Evolutionary conservation across 1,139 yeast species (phyloP).

Genomic region (Yamadazyma dushanensis): DNA sequence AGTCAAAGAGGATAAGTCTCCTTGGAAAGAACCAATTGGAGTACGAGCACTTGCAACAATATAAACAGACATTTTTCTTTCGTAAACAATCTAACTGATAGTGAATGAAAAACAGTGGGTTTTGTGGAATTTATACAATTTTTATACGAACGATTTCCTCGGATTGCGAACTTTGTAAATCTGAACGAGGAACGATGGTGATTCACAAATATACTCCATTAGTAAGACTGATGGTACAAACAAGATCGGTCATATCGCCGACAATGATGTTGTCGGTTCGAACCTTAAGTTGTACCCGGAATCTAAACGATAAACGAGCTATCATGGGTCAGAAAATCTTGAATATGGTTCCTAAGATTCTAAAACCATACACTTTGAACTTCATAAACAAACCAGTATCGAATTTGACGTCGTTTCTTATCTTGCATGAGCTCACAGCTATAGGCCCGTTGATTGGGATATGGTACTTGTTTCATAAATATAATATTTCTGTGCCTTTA

Average conservation of each 20-base stretch:
- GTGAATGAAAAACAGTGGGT: neutral
- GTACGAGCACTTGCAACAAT: constrained; percentile 92
- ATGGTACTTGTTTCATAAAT: constrained; percentile 73
- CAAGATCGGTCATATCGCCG: neutral
- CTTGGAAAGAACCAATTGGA: constrained; percentile 93
- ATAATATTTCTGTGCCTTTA: constrained; percentile 39
- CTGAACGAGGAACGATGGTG: neutral
- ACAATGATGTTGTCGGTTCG: no score
- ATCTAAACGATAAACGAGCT: constrained; percentile 17
- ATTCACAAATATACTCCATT: neutral
- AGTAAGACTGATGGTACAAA: neutral
- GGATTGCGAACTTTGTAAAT: constrained; percentile 1
- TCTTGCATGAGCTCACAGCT: constrained; percentile 87
- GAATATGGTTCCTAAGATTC: constrained; percentile 44
- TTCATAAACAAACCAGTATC: constrained; percentile 64
- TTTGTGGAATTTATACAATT: neutral
- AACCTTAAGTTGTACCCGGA: no score
- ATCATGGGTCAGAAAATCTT: constrained; percentile 25
- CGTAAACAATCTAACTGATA: no score
- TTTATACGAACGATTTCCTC: neutral
- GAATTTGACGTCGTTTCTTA: constrained; percentile 68
- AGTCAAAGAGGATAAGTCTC: constrained; percentile 68
- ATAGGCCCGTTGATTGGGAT: constrained; percentile 72
- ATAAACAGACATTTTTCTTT: constrained; percentile 65
- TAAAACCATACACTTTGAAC: constrained; percentile 49